Evolutionary conservation across 257 asterid species (phyloP).

Genomic region (Salvia splendens): DNA sequence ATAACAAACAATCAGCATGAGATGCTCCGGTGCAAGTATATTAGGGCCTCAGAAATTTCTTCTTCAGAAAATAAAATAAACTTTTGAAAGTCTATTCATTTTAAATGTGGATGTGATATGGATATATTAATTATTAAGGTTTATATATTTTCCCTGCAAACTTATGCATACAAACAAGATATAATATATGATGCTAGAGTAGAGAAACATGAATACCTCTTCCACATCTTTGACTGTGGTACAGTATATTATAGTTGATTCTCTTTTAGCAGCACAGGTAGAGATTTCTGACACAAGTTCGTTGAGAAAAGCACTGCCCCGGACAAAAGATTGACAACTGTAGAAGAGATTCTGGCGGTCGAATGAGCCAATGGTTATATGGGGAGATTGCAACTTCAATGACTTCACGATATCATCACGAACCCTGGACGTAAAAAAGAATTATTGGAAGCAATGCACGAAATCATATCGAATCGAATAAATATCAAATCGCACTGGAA

Average conservation of each 20-base stretch:
- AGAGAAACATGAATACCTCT: conserved; percentile 50
- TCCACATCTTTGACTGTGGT: conserved; percentile 87
- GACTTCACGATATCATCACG: conserved; percentile 70
- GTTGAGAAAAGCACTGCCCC: conserved; percentile 53
- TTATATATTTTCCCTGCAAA: conserved; percentile 8
- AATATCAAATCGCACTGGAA: conserved; percentile 9
- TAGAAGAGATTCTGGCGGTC: conserved; percentile 91
- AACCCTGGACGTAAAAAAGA: conserved; percentile 56
- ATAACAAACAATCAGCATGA: conserved; percentile 23
- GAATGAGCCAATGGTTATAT: conserved; percentile 81
- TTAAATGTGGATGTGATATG: conserved; percentile 7
- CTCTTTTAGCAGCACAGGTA: conserved; percentile 47
- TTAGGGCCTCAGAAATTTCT: not conserved
- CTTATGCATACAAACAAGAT: conserved; percentile 11
- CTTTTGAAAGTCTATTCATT: not conserved
- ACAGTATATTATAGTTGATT: conserved; percentile 80
- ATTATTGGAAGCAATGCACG: conserved; percentile 23
- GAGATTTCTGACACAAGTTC: conserved; percentile 68
- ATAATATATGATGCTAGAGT: conserved; percentile 11
- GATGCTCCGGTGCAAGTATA: conserved; percentile 8
- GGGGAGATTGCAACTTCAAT: conserved; percentile 70
- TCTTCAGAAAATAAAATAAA: not conserved
- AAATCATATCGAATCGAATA: conserved; percentile 1
- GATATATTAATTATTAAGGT: conserved; percentile 10
- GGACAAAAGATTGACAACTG: conserved; percentile 65